These are phyloP conservation scores for Rosa lucieae DNA, from an alignment of 306 rosid genomes.

Conservation along the genomic window DNA sequence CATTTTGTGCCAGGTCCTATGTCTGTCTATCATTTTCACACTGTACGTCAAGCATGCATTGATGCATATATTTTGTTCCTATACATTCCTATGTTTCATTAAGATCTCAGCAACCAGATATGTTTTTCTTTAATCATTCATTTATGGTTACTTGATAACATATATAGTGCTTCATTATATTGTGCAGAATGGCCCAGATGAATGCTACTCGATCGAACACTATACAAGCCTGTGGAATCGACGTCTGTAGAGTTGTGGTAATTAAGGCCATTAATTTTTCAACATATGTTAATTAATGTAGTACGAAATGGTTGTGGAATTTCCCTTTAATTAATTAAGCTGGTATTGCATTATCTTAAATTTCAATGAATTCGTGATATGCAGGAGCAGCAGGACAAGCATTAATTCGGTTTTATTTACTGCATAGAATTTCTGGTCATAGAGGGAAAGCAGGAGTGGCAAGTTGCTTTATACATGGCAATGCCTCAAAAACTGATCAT, in stretches of 20 bases:
- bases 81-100: neutral
- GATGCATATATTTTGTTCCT: neutral
- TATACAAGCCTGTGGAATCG: slow-evolving; percentile 71
- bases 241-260: slow-evolving; percentile 61
- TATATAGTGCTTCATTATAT: neutral
- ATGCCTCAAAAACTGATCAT: slow-evolving; percentile 34
- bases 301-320: neutral
- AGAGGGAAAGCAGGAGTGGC: slow-evolving; percentile 43
- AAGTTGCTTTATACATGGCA: slow-evolving; percentile 39
- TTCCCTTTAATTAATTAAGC: neutral
- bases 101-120: neutral
- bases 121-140: neutral
- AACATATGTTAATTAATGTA: neutral
- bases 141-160: neutral
- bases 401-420: slow-evolving; percentile 36
- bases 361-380: slow-evolving; percentile 1
- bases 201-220: slow-evolving; percentile 63
- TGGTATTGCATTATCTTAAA: neutral
- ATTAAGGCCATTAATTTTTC: slow-evolving; percentile 8
- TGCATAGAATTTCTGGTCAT: slow-evolving; percentile 55
- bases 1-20: slow-evolving; percentile 61
- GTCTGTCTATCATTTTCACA: neutral
- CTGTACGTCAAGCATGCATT: slow-evolving; percentile 27
- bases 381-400: slow-evolving; percentile 31
- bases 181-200: slow-evolving; percentile 84